These are phyloP conservation scores for Solanum hybrid DNA, from an alignment of 305 asterid species.

Conservation along the genomic window DNA sequence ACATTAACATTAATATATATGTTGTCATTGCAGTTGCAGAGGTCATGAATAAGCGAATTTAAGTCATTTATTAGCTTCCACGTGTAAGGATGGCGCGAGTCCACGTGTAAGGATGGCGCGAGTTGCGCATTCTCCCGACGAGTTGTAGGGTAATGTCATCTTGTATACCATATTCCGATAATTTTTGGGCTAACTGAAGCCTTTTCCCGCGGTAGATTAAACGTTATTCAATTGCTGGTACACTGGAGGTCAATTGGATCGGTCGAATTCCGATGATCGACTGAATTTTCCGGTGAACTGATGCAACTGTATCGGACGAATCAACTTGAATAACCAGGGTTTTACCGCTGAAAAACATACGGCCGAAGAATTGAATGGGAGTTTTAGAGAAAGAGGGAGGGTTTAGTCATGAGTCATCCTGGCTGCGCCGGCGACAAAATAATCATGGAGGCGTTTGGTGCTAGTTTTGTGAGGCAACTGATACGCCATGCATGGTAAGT, in stretches of 20 bases:
- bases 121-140: conserved; percentile 60
- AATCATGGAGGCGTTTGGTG: background rate
- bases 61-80: conserved; percentile 56
- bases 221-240: conserved; percentile 34
- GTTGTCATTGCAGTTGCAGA: conserved; percentile 22
- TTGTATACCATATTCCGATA: conserved; percentile 38
- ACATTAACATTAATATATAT: background rate
- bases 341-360: conserved; percentile 33
- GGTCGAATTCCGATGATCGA: background rate
- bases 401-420: background rate
- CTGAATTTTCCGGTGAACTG: conserved; percentile 43
- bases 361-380: conserved; percentile 67
- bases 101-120: conserved; percentile 33
- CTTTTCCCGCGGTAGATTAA: conserved; percentile 28
- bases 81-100: conserved; percentile 7
- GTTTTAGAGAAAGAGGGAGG: background rate
- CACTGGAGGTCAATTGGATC: conserved; percentile 9
- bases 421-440: background rate
- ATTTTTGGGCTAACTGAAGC: too few species aligned
- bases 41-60: conserved; percentile 24
- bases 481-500: background rate
- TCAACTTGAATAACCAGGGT: conserved; percentile 39
- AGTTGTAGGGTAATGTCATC: conserved; percentile 47
- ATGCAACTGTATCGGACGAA: conserved; percentile 36
- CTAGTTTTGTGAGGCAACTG: background rate